phyloP scores from a whole-genome alignment of 331 rosid species.

The Malus hybrid region DNA sequence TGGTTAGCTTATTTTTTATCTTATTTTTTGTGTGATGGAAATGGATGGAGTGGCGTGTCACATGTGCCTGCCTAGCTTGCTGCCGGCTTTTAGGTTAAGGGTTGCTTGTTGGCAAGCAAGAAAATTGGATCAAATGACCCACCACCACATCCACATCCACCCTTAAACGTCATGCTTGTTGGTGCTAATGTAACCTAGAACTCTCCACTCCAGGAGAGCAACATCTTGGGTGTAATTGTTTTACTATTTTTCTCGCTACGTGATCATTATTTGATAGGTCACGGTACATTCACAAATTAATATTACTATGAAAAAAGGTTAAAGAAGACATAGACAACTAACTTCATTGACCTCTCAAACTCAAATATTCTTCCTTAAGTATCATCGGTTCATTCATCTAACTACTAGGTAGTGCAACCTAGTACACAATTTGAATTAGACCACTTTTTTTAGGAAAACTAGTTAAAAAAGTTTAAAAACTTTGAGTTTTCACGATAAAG shows the following conservation, averaged over 20 bases:
- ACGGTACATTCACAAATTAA: too few species aligned
- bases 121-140: conserved; percentile 29
- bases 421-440: background rate
- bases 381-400: background rate
- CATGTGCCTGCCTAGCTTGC: conserved; percentile 4
- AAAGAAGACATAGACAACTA: background rate
- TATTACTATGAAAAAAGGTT: too few species aligned
- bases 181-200: background rate
- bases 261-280: background rate
- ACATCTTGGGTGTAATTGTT: background rate
- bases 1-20: background rate
- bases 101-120: conserved; percentile 40
- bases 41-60: conserved; percentile 1
- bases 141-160: conserved; percentile 29
- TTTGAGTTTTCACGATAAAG: too few species aligned
- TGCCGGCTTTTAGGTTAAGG: conserved; percentile 21
- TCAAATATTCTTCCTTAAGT: background rate
- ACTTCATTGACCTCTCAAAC: background rate
- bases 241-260: background rate
- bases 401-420: background rate
- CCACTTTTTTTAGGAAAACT: background rate
- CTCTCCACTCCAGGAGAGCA: background rate
- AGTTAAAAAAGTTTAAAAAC: accelerated
- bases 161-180: background rate
- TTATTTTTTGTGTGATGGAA: background rate